Conservation (phyloP, 2,329 filamentous ascomycete genomes). For the Macrophomina pseudophaseolina region DNA sequence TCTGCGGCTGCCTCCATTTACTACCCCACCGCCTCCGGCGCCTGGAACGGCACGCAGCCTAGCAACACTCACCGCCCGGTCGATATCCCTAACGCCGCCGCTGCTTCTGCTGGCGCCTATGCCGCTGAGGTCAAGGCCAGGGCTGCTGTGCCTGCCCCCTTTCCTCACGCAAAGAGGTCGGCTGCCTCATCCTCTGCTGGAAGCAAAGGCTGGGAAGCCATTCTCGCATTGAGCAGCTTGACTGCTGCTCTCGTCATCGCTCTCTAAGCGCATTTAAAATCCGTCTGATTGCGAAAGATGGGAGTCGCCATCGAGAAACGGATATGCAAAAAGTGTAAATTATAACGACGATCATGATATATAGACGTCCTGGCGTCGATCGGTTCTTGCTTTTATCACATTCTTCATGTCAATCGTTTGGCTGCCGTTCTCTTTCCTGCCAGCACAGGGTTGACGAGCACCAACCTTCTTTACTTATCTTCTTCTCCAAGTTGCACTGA, state of each 20-base stretch:
- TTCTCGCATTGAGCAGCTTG: neutral
- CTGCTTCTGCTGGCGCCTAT: neutral
- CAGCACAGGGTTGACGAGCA: neutral
- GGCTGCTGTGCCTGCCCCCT: neutral
- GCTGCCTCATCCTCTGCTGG: neutral
- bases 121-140: neutral
- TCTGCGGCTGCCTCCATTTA: neutral
- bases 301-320: neutral
- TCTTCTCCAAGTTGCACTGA: neutral
- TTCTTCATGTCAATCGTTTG: conserved; percentile 6
- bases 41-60: neutral
- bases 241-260: neutral
- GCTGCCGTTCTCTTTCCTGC: neutral
- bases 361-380: conserved; percentile 3
- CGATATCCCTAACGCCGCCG: neutral
- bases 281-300: neutral
- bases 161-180: conserved; percentile 2
- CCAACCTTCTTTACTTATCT: neutral
- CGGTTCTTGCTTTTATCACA: neutral
- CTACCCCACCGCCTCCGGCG: neutral
- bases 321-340: neutral
- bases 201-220: neutral
- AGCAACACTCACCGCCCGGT: neutral
- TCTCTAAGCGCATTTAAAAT: neutral
- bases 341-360: neutral